Percentiles rank a stretch among this genome's conserved stretches.
Evolutionary conservation across 2,329 filamentous ascomycete species (phyloP).

Genomic region (Pseudocercospora fijiensis): DNA sequence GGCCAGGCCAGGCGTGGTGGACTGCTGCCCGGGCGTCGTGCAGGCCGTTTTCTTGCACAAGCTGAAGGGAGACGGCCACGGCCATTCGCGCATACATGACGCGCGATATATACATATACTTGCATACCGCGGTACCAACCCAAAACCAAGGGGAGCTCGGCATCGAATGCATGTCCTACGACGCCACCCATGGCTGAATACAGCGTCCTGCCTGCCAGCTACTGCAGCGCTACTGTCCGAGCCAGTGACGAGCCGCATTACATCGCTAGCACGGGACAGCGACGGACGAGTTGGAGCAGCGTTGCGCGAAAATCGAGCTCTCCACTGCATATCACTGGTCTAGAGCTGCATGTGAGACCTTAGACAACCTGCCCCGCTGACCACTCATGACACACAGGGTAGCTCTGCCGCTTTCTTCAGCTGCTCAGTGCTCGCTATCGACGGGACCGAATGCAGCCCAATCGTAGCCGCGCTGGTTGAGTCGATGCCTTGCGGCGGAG

Average conservation of each 20-base stretch:
- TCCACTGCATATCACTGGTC: conserved; percentile 22
- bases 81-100: background rate
- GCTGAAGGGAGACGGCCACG: background rate
- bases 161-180: conserved; percentile 16
- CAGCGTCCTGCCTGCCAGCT: conserved; percentile 26
- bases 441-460: conserved; percentile 14
- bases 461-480: conserved; percentile 7
- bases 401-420: conserved; percentile 10
- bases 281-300: conserved; percentile 22
- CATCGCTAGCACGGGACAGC: conserved; percentile 41
- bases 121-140: conserved; percentile 14
- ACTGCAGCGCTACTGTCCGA: conserved; percentile 20
- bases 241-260: conserved; percentile 40
- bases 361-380: conserved; percentile 1
- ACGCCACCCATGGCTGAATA: conserved; percentile 13
- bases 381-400: conserved; percentile 10
- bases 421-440: conserved; percentile 7
- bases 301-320: conserved; percentile 17
- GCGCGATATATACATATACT: background rate
- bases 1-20: background rate
- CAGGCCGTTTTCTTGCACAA: background rate
- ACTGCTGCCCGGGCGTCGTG: background rate
- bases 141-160: conserved; percentile 12
- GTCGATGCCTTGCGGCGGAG: conserved; percentile 11
- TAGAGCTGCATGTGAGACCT: conserved; percentile 10